phyloP scores from a whole-genome alignment of 2,329 filamentous ascomycete genomes.

The Fusarium sp. region DNA sequence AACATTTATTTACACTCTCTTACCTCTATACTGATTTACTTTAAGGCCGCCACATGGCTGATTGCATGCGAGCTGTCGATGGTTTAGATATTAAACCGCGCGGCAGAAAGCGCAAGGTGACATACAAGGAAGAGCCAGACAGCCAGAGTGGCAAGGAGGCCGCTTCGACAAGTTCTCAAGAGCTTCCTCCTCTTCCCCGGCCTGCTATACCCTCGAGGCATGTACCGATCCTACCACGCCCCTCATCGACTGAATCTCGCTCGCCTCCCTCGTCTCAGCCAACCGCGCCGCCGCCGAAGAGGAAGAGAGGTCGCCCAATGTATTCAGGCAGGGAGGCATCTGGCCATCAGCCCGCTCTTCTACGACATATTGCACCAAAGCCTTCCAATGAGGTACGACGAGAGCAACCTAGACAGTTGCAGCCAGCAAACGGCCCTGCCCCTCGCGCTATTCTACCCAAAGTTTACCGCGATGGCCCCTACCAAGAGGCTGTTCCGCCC shows the following conservation, averaged over 20 bases:
- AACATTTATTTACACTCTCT: conserved; percentile 3
- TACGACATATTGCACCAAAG: conserved; percentile 49
- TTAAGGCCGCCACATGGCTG: conserved; percentile 60
- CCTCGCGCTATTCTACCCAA: conserved; percentile 1
- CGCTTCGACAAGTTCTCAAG: conserved; percentile 4
- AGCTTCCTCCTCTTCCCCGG: conserved; percentile 6
- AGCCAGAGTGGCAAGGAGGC: conserved; percentile 43
- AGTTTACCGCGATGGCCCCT: not conserved
- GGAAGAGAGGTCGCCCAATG: conserved; percentile 60
- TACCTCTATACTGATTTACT: not conserved
- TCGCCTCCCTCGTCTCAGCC: conserved; percentile 12
- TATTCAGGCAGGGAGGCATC: conserved; percentile 56
- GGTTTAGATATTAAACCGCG: conserved; percentile 51
- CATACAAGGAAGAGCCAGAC: conserved; percentile 46
- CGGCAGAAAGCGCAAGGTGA: conserved; percentile 47
- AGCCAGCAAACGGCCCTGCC: conserved; percentile 24
- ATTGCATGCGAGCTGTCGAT: conserved; percentile 57
- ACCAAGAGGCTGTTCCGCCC: not conserved
- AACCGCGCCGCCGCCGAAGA: conserved; percentile 36
- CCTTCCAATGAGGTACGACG: conserved; percentile 34
- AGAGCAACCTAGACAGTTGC: not conserved
- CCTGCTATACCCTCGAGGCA: not conserved
- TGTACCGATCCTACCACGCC: conserved; percentile 43
- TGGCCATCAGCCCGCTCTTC: conserved; percentile 47
- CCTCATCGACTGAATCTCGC: conserved; percentile 16